Conservation (phyloP, 306 rosid genomes). For the Potentilla sterilis region DNA sequence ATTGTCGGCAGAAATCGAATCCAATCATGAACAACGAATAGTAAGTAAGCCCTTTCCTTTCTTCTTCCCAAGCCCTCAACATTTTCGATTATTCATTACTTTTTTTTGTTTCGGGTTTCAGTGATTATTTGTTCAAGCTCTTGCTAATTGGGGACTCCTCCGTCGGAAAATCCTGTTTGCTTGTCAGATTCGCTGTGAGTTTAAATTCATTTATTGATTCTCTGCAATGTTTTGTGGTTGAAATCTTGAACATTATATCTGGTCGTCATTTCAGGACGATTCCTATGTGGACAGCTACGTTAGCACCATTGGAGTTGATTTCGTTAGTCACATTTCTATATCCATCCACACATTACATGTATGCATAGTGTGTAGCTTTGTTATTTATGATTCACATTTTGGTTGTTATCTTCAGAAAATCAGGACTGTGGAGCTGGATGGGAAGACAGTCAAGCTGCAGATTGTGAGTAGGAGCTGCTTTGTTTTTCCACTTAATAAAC, state of each 20-base stretch:
- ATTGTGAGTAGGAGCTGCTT: slow-evolving; percentile 58
- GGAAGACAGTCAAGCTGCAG: slow-evolving; percentile 91
- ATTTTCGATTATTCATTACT: too few relatives aligned
- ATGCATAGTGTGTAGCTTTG: not conserved
- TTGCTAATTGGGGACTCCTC: slow-evolving; percentile 93
- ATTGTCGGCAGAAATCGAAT: not conserved
- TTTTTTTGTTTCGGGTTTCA: slow-evolving; percentile 21
- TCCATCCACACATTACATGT: not conserved
- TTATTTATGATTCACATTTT: not conserved
- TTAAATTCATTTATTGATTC: not conserved
- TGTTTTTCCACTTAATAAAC: not conserved
- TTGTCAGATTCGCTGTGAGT: slow-evolving; percentile 85
- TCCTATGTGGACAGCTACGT: slow-evolving; percentile 93
- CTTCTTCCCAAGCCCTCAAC: slow-evolving; percentile 6
- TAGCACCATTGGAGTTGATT: slow-evolving; percentile 97
- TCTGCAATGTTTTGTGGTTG: not conserved
- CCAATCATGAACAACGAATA: slow-evolving; percentile 76
- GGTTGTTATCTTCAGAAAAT: slow-evolving; percentile 58
- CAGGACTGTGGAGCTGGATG: slow-evolving; percentile 86
- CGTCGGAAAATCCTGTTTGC: slow-evolving; percentile 91
- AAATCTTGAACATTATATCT: not conserved
- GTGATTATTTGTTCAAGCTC: slow-evolving; percentile 94
- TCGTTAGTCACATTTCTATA: slow-evolving; percentile 41
- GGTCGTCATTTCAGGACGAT: slow-evolving; percentile 56
- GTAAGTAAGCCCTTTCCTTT: slow-evolving; percentile 58